Evolutionary conservation across 352 stramenopile genomes (phyloP), one percentile per base, ranked within the genome.

Genomic region (Blastocystis sp.): DNA sequence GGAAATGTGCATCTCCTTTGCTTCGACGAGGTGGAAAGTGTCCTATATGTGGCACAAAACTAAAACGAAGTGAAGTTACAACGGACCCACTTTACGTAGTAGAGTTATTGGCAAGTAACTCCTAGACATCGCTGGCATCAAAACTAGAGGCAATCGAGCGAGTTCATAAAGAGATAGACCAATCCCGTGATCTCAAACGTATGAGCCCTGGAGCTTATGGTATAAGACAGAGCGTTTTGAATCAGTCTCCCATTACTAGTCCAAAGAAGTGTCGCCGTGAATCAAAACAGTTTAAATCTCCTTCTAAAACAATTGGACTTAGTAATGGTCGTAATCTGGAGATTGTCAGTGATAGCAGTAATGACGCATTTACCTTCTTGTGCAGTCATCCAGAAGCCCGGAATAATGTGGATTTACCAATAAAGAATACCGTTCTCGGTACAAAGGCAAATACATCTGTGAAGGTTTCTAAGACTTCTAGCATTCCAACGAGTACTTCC

Each of bases 321-420:
- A 53, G 73, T n/a, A 30, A 66, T 19, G 35, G 53, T 13, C 51
- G 33, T 11, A 84, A 24, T 13, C 15, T 84, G 30, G 73, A 84
- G 51, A 84, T 84, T 44, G 73, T 84, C 53, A 60, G 59, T 24
- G 73, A 84, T 35, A 84, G 73, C 22, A 84, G 73, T 42, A 84
- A 84, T 44, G 73, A 84, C 27, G 56, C 73, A 0, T 84, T 84
- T 37, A 84, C 73, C 0, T 84, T 51, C 53, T 57, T 84, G 19
- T 84, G 73, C 53, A 66, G 48, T 48, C 73, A 84, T 42, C 73
- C 48, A n/a, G 73, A 66, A 17, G 40, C 35, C 35, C 70, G 22
- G 48, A 27, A 3, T 37, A 33, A 24, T 35, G n/a, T 35, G 5
- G n/a, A 64, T 27, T 64, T 15, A 15, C 7, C n/a, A 5, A 64